Evolutionary conservation across 2,329 filamentous ascomycete genomes (phyloP), one percentile per base, ranked within the genome.

Genomic region (Monilinia aucupariae): DNA sequence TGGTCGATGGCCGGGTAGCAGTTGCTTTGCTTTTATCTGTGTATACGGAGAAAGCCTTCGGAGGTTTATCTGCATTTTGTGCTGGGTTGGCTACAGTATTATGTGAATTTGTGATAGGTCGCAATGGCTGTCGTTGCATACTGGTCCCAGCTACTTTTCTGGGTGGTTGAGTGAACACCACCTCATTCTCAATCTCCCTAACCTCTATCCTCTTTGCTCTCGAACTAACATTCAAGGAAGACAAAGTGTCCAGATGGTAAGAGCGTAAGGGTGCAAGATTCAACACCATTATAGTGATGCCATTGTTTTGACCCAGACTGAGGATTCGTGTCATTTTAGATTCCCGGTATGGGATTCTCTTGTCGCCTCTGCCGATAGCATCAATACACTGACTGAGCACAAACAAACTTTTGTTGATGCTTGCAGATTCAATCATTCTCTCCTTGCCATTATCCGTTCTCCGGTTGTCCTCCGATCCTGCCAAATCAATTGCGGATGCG

Each of bases 371-470:
- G 0, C 89, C 90, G 73, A 97, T 97, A 62, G 93, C 93, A 74
- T 97, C 93, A 60, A 97, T 93, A 71, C 93, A 97, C 74, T 96
- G 92, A 50, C 91, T 93, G 55, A 97, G 79, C 22, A 97, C 92
- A 71, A 97, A 97, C 8, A 97, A 81, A 67, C 91, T 96, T 78
- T 97, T 97, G 82, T 97, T 97, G 80, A 97, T 97, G 72, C 91
- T 93, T 0, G 93, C 92, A 47, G 92, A 96, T 76, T 97, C 93
- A n/a, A 96, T 85, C 74, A 97, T 80, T 32, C 93, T 84, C 75
- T 96, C 92, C 74, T 92, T 94, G 71, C 88, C 91, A 75, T 97
- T 97, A 59, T 96, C 93, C 0, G 93, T 97, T 56, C 93, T 82
- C 55, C 93, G 84, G 74, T 97, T 97, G 76, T 97, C 93, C 76